phyloP scores from a whole-genome alignment of 345 rosid genomes.

The Lagerstroemia speciosa region DNA sequence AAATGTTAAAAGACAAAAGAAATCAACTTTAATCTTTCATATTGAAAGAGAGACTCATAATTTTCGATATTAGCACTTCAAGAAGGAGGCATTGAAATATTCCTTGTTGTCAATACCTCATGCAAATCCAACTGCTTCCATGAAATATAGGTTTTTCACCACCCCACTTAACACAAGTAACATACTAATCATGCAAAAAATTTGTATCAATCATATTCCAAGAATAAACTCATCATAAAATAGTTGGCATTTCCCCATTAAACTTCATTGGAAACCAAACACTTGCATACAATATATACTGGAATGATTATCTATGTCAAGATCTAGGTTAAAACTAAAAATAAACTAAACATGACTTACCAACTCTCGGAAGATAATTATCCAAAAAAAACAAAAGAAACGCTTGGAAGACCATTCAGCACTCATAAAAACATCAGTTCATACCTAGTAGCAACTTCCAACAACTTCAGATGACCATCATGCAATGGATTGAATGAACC shows the following conservation, averaged over 20 bases:
- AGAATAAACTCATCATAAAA: not conserved
- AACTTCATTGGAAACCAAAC: not conserved
- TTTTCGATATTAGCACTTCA: too few relatives aligned
- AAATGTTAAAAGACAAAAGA: not conserved
- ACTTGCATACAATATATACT: not conserved
- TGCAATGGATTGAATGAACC: conserved; percentile 96
- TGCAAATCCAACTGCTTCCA: too few relatives aligned
- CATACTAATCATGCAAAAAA: too few relatives aligned
- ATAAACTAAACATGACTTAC: not conserved
- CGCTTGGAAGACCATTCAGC: too few relatives aligned
- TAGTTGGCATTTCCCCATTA: not conserved
- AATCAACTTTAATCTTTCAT: too few relatives aligned
- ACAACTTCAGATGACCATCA: conserved; percentile 80
- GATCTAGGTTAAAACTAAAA: not conserved
- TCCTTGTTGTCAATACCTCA: too few relatives aligned
- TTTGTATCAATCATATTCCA: not conserved
- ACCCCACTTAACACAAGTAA: too few relatives aligned
- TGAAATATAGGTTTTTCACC: too few relatives aligned
- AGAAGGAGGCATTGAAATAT: too few relatives aligned
- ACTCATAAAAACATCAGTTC: not conserved
- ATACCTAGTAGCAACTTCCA: conserved; percentile 88
- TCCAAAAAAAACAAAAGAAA: too few relatives aligned
- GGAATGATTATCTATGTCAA: not conserved
- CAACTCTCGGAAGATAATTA: not conserved
- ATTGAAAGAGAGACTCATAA: too few relatives aligned